Evolutionary conservation across 441 rosid genomes (phyloP).

Genomic region (Populus hybrid): DNA sequence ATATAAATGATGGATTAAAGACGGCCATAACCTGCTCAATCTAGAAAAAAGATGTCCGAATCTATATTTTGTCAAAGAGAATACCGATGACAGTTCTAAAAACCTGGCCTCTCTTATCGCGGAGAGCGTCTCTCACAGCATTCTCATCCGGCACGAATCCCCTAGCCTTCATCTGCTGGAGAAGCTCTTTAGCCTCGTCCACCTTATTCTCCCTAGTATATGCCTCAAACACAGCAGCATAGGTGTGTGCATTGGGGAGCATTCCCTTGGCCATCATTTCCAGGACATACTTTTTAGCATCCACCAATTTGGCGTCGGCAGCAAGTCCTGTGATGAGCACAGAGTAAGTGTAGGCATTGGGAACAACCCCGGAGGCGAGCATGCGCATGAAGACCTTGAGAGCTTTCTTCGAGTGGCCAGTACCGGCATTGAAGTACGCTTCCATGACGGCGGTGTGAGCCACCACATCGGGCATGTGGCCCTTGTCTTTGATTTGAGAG

Average conservation of each 20-base stretch:
- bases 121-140: slow-evolving; percentile 40
- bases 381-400: slow-evolving; percentile 56
- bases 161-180: slow-evolving; percentile 40
- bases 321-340: slow-evolving; percentile 67
- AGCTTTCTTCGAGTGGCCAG: slow-evolving; percentile 49
- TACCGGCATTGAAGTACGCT: slow-evolving; percentile 61
- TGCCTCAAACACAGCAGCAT: slow-evolving; percentile 50
- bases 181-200: slow-evolving; percentile 39
- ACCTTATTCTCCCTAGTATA: slow-evolving; percentile 39
- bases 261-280: slow-evolving; percentile 68
- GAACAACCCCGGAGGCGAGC: slow-evolving; percentile 58
- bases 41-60: background rate
- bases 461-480: slow-evolving; percentile 69
- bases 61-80: slow-evolving; percentile 37
- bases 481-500: slow-evolving; percentile 58
- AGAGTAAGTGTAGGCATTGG: slow-evolving; percentile 62
- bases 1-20: background rate
- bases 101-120: slow-evolving; percentile 39
- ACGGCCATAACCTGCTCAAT: background rate
- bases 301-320: slow-evolving; percentile 32
- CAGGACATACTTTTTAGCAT: slow-evolving; percentile 46
- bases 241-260: slow-evolving; percentile 46
- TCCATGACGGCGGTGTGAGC: slow-evolving; percentile 68
- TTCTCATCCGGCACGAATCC: slow-evolving; percentile 53
- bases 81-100: slow-evolving; percentile 37